These are phyloP conservation scores for Cylindrotheca fusiformis DNA, from an alignment of 108 stramenopile species.

Conservation along the genomic window DNA sequence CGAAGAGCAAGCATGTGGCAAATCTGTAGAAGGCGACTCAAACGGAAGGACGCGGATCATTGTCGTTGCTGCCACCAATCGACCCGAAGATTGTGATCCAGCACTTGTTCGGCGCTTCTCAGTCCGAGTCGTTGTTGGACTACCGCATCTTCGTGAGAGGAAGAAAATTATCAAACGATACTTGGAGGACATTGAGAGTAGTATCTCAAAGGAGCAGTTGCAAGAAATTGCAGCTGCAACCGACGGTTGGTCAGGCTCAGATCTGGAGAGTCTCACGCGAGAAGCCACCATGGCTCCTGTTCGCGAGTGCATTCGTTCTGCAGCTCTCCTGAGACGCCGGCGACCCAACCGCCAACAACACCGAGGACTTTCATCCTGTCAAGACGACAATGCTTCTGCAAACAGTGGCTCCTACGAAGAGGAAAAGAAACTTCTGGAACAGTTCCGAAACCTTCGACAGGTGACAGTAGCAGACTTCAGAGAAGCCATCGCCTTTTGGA, in stretches of 20 bases:
- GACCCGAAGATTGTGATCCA: conserved; percentile 82
- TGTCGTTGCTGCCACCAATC: conserved; percentile 84
- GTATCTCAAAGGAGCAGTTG: conserved; percentile 43
- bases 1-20: conserved; percentile 9
- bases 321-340: conserved; percentile 47
- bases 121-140: conserved; percentile 63
- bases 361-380: background rate
- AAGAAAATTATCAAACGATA: conserved; percentile 54
- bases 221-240: conserved; percentile 46
- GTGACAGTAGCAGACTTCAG: conserved; percentile 59
- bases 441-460: conserved; percentile 58
- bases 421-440: conserved; percentile 47
- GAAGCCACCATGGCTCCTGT: conserved; percentile 88
- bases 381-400: background rate
- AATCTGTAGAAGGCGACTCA: background rate
- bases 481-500: conserved; percentile 42
- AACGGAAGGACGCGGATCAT: conserved; percentile 59
- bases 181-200: conserved; percentile 53
- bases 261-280: conserved; percentile 71
- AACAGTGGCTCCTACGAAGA: background rate
- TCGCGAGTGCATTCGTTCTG: conserved; percentile 68
- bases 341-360: background rate
- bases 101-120: conserved; percentile 81
- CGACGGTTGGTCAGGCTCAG: conserved; percentile 85
- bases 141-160: conserved; percentile 60